Conservation (phyloP, 192 early-diverging fungal species). For the Gigaspora rosea region DNA sequence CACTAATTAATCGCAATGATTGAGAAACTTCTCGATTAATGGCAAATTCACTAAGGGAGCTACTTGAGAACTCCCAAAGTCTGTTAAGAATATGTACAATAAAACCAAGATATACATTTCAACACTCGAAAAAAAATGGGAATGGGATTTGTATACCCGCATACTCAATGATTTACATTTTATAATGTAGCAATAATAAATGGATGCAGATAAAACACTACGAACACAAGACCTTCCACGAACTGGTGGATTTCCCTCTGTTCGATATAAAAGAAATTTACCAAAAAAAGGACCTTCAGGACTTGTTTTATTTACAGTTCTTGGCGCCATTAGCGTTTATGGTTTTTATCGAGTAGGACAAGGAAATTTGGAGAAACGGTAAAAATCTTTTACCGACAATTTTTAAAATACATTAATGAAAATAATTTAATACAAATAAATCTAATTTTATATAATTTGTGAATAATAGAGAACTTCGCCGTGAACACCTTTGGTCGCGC, state of each 20-base stretch:
- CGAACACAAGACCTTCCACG: conserved; percentile 71
- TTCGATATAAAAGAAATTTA: conserved; percentile 86
- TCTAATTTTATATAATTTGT: no score
- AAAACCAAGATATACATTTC: no score
- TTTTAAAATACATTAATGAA: not conserved
- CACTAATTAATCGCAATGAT: no score
- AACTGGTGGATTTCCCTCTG: conserved; percentile 78
- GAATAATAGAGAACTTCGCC: conserved; percentile 73
- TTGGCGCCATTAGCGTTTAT: conserved; percentile 75
- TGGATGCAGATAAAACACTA: not conserved
- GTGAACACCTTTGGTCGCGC: conserved; percentile 92
- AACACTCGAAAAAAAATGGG: no score
- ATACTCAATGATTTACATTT: no score
- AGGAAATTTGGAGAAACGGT: conserved; percentile 72
- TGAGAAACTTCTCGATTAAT: no score
- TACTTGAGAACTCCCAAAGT: no score
- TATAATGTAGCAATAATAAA: no score
- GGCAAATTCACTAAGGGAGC: no score
- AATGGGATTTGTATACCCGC: no score
- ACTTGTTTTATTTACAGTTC: conserved; percentile 71
- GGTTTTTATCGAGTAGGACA: conserved; percentile 76
- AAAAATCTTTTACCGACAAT: conserved; percentile 22
- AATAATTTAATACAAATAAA: not conserved
- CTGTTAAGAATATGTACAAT: no score
- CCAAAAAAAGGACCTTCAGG: conserved; percentile 93